Evolutionary conservation across 2,329 filamentous ascomycete species (phyloP), one percentile per base, ranked within the genome.

Genomic region (Davidsoniella eucalypti): DNA sequence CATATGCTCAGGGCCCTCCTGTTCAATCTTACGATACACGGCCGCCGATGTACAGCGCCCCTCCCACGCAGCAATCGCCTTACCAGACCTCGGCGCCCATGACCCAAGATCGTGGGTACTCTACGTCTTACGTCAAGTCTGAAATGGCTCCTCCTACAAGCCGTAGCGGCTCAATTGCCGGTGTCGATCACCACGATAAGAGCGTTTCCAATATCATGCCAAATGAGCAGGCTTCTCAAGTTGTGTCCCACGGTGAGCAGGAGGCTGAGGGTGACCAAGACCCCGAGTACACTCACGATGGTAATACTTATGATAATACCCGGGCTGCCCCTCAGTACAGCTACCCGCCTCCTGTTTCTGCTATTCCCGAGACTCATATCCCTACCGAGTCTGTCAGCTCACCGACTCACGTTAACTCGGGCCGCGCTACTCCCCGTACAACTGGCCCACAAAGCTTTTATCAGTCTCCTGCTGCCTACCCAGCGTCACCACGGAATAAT

Each of bases 211-310:
- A 83, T 59, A 73, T 84, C 58, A 71, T 76, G 56, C 57, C 63
- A 1, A 64, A 66, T 12, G 71, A 76, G 56, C 57, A 65, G 25
- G 62, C 63, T 51, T 74, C 76, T 56, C 75, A 76, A 55, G 70
- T 71, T 55, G 72, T 75, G 52, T 61, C 68, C 50, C 72, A 76
- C 66, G 44, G 65, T 69, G 8, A 71, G 69, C 69, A 72, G n/a
- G 78, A 82, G 42, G 74, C 82, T 53, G 78, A 81, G n/a, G 75
- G 84, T 54, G 82, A 90, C 55, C 78, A 85, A 55, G 80, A 85
- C 58, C 71, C 80, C 25, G 87, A 94, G 65, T 95, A 94, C 66
- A 87, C 88, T 18, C 87, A 94, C 59, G 81, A 85, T 60, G 84
- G 80, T 61, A 78, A 33, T 26, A 29, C 76, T 52, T 93, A 93